Base-by-base conservation (phyloP, 306 rosid species). In the Casuarina equisetifolia region DNA sequence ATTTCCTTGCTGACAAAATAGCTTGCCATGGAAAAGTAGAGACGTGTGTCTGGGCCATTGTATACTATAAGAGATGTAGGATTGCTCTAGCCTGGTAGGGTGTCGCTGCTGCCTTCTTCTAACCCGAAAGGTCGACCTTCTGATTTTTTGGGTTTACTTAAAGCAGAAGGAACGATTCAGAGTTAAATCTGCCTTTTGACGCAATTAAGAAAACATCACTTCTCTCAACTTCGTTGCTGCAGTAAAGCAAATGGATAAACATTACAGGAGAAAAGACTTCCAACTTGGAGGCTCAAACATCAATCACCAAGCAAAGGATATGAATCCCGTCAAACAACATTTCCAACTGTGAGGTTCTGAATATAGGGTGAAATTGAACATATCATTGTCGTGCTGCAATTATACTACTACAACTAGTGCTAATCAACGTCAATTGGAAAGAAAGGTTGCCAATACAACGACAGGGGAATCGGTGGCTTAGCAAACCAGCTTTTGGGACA, bases 381-480 rank as follows among this genome's bases (percentile, higher is more conserved):
- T 35, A 15, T 40, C 62, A 44, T 71, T 12, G 40, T 48, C 32
- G 43, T 42, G 49, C 20, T 35, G 49, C 54, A 70, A 54, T 48
- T 4, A 43, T 76, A 51, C 39, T 38, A n/a, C 0, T 9, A 50
- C 35, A 38, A 68, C 32, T 25, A 25, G 63, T 76, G 79, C 52
- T 66, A 50, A 76, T 76, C 79, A 40, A 38, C 76, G 54, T 78
- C 53, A 52, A 78, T 8, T 48, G 38, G 78, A 83, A 83, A 83
- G 81, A 71, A 78, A 83, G 67, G 32, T 15, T 50, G 73, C 66
- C 83, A 83, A 73, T 83, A 78, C 70, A 70, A 9, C 13, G 78
- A 79, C 50, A 15, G 46, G 45, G 74, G 71, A 67, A 67, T 67
- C 13, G 17, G 35, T 67, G 51, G 71, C 10, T 42, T 4, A 16